phyloP scores from a whole-genome alignment of 441 rosid genomes.

The Populus hybrid region DNA sequence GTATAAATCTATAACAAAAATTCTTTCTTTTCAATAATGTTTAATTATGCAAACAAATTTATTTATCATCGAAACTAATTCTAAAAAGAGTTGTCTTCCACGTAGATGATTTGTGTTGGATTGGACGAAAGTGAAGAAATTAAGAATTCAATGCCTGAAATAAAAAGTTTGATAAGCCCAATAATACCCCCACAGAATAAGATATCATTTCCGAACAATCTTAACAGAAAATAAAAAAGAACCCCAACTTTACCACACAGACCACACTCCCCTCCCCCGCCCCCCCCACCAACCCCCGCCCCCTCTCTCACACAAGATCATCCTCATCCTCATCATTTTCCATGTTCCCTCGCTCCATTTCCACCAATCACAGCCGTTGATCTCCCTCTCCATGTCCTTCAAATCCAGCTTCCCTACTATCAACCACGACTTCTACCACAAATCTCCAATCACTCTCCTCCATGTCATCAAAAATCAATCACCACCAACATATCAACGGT shows the following conservation, averaged over 20 bases:
- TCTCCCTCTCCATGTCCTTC: constrained; percentile 32
- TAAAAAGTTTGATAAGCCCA: neutral
- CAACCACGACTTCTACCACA: constrained; percentile 23
- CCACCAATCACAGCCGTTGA: constrained; percentile 43
- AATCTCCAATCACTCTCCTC: constrained; percentile 14
- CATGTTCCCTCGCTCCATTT: constrained; percentile 24
- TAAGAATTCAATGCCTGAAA: neutral
- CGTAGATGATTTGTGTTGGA: neutral
- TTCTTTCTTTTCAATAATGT: too few relatives aligned
- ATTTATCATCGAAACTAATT: too few relatives aligned
- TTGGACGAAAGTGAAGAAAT: neutral
- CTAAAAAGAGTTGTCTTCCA: too few relatives aligned
- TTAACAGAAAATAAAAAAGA: neutral
- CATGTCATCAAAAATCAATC: constrained; percentile 41
- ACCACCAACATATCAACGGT: constrained; percentile 25
- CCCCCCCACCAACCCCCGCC: neutral
- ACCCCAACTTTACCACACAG: neutral
- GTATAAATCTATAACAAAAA: too few relatives aligned
- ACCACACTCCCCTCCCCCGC: neutral
- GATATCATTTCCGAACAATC: neutral
- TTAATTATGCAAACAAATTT: neutral
- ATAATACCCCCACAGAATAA: neutral
- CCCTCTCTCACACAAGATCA: neutral
- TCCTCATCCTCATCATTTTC: constrained; percentile 21
- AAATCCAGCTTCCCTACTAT: constrained; percentile 20